Conservation (phyloP, 2,329 filamentous ascomycete genomes). For the Pseudomassariella vexata region DNA sequence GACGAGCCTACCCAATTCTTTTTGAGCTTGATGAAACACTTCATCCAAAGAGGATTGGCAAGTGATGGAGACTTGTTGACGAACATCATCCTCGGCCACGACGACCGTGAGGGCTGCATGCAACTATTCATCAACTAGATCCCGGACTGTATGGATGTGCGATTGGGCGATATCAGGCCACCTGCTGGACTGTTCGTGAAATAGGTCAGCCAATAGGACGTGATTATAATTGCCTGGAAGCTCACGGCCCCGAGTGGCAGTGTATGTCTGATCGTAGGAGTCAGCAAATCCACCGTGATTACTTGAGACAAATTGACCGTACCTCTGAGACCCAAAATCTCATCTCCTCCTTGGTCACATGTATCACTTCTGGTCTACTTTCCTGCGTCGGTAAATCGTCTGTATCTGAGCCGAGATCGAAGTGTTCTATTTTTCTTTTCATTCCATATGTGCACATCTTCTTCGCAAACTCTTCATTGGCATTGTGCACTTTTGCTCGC, state of each 20-base stretch:
- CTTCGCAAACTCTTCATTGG: slow-evolving; percentile 16
- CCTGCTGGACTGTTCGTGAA: slow-evolving; percentile 22
- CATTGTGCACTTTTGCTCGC: slow-evolving; percentile 18
- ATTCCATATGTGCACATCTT: slow-evolving; percentile 7
- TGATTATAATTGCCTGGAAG: slow-evolving; percentile 27
- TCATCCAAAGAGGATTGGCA: background rate
- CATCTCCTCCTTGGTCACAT: background rate
- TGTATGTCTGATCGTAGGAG: slow-evolving; percentile 8
- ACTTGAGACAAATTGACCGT: too few relatives aligned
- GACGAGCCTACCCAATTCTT: slow-evolving; percentile 16
- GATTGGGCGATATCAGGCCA: slow-evolving; percentile 15
- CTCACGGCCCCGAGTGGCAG: slow-evolving; percentile 19
- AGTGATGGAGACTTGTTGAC: background rate
- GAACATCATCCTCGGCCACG: background rate
- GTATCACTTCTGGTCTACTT: background rate
- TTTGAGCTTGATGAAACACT: background rate
- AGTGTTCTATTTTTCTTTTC: background rate
- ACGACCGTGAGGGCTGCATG: background rate
- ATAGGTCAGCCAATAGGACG: slow-evolving; percentile 26
- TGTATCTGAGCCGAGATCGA: background rate
- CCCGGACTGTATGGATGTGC: background rate
- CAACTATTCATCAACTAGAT: background rate
- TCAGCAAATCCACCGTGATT: background rate
- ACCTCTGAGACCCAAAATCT: background rate
- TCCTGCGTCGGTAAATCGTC: background rate